phyloP scores from a whole-genome alignment of 148 eudicot genomes.

The Amaranthus cruentus region DNA sequence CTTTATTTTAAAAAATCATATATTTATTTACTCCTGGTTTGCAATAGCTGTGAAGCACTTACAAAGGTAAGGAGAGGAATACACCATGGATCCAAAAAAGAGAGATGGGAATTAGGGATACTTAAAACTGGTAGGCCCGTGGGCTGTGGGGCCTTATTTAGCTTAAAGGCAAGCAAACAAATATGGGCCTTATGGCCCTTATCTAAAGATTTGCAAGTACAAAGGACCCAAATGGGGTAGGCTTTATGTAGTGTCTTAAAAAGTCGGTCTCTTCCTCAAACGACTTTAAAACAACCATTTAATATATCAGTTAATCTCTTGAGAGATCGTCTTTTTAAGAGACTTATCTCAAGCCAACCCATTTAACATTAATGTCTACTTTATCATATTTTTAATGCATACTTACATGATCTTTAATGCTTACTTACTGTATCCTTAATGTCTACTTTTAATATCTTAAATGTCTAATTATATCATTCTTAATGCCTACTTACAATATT shows the following conservation, averaged over 20 bases:
- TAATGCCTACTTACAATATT: too few relatives aligned
- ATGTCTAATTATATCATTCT: too few relatives aligned
- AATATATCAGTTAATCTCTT: too few relatives aligned
- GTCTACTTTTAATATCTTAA: too few relatives aligned
- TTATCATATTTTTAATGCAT: too few relatives aligned
- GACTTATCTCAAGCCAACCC: too few relatives aligned
- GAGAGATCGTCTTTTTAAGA: too few relatives aligned
- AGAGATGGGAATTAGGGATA: neutral
- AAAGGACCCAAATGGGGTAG: neutral
- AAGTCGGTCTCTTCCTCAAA: neutral
- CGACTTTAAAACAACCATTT: neutral
- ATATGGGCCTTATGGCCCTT: neutral
- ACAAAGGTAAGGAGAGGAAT: neutral
- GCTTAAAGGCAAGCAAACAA: constrained; percentile 16
- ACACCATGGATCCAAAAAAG: neutral
- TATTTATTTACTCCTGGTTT: too few relatives aligned
- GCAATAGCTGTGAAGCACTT: constrained; percentile 22
- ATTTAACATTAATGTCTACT: too few relatives aligned
- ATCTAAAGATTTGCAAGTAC: constrained; percentile 5
- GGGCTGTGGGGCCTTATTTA: neutral
- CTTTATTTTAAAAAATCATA: too few relatives aligned
- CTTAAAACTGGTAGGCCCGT: constrained; percentile 13
- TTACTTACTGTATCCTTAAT: too few relatives aligned
- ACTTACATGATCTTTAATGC: too few relatives aligned
- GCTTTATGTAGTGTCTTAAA: neutral